Percentiles rank a stretch among this genome's conserved stretches.
These are phyloP conservation scores for Herpetomonas tarakana DNA, from an alignment of 208 protist genomes.

Conservation along the genomic window DNA sequence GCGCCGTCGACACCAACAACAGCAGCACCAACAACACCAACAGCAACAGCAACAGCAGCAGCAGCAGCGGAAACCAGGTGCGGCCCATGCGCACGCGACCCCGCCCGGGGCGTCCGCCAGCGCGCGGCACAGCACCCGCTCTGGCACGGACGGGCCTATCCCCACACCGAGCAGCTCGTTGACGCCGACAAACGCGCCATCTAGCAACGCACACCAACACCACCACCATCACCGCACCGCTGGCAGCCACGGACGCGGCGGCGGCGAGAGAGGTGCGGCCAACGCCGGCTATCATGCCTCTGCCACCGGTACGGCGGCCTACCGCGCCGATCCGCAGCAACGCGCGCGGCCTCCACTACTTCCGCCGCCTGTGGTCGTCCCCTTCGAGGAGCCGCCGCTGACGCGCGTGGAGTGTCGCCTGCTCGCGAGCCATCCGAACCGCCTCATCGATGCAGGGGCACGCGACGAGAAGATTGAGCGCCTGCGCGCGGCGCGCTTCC, in stretches of 20 bases:
- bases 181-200: background rate
- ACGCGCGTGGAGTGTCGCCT: slow-evolving; percentile 44
- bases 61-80: background rate
- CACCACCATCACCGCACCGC: too few relatives aligned
- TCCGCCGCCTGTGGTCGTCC: background rate
- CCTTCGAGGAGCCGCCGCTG: slow-evolving; percentile 42
- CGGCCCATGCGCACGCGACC: too few relatives aligned
- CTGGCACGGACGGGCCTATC: background rate
- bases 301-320: background rate
- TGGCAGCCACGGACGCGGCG: too few relatives aligned
- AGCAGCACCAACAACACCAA: background rate
- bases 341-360: background rate
- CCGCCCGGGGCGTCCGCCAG: too few relatives aligned
- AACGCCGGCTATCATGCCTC: too few relatives aligned
- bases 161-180: background rate
- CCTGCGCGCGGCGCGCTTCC: slow-evolving; percentile 62
- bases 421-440: slow-evolving; percentile 45
- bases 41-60: background rate
- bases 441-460: slow-evolving; percentile 41
- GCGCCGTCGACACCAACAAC: background rate
- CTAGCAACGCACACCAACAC: too few relatives aligned
- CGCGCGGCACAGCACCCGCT: too few relatives aligned
- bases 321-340: background rate
- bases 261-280: too few relatives aligned
- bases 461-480: slow-evolving; percentile 82